These are phyloP conservation scores for Aspergillus fischeri DNA, from an alignment of 2,329 filamentous ascomycete species.

Conservation along the genomic window DNA sequence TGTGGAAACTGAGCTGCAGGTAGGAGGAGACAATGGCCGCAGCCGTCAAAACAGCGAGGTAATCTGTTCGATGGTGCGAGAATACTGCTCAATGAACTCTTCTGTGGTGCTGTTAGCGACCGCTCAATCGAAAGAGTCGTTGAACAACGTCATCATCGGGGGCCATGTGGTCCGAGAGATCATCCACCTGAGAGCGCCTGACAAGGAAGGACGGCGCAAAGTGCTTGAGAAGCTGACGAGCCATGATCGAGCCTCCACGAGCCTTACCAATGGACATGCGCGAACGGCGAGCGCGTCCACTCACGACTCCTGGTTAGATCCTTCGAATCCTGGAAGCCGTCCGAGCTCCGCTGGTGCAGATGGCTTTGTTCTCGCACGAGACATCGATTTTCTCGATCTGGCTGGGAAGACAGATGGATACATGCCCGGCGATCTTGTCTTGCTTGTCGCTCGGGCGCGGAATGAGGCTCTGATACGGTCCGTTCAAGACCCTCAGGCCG, in stretches of 20 bases:
- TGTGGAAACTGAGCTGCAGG: conserved; percentile 87
- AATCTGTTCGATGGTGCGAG: conserved; percentile 73
- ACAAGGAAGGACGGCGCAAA: conserved; percentile 81
- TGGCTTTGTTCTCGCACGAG: conserved; percentile 68
- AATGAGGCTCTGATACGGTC: conserved; percentile 90
- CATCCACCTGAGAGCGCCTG: conserved; percentile 79
- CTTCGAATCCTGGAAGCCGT: conserved; percentile 54
- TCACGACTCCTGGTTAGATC: conserved; percentile 73
- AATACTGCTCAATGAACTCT: conserved; percentile 76
- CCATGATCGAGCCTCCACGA: conserved; percentile 35
- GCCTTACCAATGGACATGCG: conserved; percentile 38
- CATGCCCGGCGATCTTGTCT: conserved; percentile 88
- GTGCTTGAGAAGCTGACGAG: conserved; percentile 76
- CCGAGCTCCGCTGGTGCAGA: conserved; percentile 45
- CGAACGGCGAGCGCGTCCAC: conserved; percentile 34
- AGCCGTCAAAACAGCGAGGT: conserved; percentile 91
- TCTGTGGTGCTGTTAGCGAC: conserved; percentile 85
- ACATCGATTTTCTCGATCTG: conserved; percentile 86
- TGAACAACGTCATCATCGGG: conserved; percentile 86
- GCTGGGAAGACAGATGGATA: conserved; percentile 95
- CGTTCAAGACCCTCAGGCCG: conserved; percentile 54
- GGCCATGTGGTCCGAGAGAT: conserved; percentile 93
- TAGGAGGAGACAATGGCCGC: conserved; percentile 86
- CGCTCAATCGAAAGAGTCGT: conserved; percentile 84
- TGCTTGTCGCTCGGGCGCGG: conserved; percentile 80